Conservation (phyloP, 805 yeast species). For the Kregervanrija fluxuum region DNA sequence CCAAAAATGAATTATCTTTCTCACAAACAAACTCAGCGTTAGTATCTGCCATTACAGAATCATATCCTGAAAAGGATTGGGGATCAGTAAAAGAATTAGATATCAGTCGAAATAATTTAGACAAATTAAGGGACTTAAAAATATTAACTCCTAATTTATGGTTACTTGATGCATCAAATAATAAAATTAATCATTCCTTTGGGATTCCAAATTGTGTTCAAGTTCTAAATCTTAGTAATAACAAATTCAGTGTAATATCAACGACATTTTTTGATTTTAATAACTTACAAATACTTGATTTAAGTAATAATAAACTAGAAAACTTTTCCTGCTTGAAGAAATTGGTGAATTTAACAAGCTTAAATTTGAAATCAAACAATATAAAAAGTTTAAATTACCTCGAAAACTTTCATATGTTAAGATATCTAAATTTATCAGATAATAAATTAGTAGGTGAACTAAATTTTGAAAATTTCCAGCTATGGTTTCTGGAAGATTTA, state of each 20-base stretch:
- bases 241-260: conserved; percentile 34
- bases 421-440: conserved; percentile 32
- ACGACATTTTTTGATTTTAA: conserved; percentile 30
- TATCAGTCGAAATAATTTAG: conserved; percentile 29
- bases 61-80: conserved; percentile 38
- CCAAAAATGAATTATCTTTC: conserved; percentile 34
- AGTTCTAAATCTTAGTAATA: conserved; percentile 32
- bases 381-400: conserved; percentile 32
- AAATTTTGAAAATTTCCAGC: conserved; percentile 28
- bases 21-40: conserved; percentile 37
- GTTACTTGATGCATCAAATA: conserved; percentile 34
- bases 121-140: conserved; percentile 36
- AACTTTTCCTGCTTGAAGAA: conserved; percentile 30
- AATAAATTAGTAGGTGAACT: conserved; percentile 34
- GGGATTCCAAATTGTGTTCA: conserved; percentile 38
- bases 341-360: conserved; percentile 36
- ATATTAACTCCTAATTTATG: conserved; percentile 37
- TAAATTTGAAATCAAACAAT: conserved; percentile 32
- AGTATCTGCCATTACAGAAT: conserved; percentile 39
- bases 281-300: conserved; percentile 36
- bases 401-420: conserved; percentile 31
- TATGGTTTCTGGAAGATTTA: conserved; percentile 37
- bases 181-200: conserved; percentile 34
- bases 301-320: conserved; percentile 31
- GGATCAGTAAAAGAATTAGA: conserved; percentile 30